Conservation (phyloP, 2,329 filamentous ascomycete genomes). For the Pezicula neosporulosa region DNA sequence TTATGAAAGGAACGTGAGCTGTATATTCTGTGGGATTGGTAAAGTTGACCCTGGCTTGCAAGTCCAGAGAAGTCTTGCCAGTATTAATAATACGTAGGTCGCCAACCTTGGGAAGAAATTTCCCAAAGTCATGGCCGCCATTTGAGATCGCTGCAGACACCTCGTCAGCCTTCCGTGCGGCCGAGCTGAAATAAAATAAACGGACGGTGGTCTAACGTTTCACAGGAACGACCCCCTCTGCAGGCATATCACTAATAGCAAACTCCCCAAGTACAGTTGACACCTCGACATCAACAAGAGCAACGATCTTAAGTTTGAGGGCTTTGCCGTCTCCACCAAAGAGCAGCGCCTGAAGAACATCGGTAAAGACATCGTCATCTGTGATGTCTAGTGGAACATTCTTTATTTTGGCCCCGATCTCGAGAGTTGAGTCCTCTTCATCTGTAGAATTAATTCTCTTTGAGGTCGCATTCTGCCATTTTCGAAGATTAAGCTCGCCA, state of each 20-base stretch:
- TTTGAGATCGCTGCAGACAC: conserved; percentile 52
- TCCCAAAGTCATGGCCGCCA: conserved; percentile 38
- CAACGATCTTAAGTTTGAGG: conserved; percentile 71
- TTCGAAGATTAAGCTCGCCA: conserved; percentile 71
- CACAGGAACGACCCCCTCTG: conserved; percentile 80
- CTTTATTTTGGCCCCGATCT: conserved; percentile 72
- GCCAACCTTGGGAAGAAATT: conserved; percentile 60
- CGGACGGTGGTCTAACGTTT: conserved; percentile 77
- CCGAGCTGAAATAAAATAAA: conserved; percentile 32
- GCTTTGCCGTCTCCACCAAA: conserved; percentile 60
- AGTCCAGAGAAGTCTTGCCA: conserved; percentile 63
- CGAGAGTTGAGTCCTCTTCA: conserved; percentile 58
- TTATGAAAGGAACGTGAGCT: conserved; percentile 75
- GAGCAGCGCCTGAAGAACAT: conserved; percentile 76
- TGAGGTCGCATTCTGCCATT: conserved; percentile 85
- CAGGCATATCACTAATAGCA: conserved; percentile 78
- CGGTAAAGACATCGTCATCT: conserved; percentile 72
- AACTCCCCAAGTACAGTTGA: conserved; percentile 79
- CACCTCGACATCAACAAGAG: conserved; percentile 78
- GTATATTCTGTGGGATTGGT: conserved; percentile 90
- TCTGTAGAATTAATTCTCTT: conserved; percentile 58
- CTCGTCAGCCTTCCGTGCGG: conserved; percentile 28
- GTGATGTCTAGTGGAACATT: conserved; percentile 82
- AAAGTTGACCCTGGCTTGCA: conserved; percentile 73
- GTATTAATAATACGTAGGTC: conserved; percentile 72